Evolutionary conservation across 345 rosid species (phyloP), one percentile per base, ranked within the genome.

Genomic region (Lepidium africanum): DNA sequence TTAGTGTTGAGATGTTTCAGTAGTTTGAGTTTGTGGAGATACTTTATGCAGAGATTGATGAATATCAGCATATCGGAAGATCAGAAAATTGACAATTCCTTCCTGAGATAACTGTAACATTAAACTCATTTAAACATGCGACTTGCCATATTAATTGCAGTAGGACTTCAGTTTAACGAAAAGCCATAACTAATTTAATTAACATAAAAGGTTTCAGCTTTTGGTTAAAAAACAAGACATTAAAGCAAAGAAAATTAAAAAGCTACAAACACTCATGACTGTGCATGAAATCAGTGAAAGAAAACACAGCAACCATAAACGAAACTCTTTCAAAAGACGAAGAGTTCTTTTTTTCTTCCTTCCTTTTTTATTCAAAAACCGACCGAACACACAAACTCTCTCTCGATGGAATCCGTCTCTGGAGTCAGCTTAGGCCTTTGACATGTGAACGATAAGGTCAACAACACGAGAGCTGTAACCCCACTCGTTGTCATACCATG

Each of bases 401-500:
- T 14, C 33, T 32, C 23, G 35, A 5, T 30, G 16, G 2, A 30
- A 30, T 6, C 33, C 16, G 11, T 38, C 33, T 12, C 11, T 15
- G 27, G 32, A 7, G 41, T 41, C 30, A 65, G 30, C 62, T 54
- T 68, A 42, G 17, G 71, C 45, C 48, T 77, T 80, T 3, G 88
- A 73, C 69, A 81, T 81, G 72, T 86, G 88, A 19, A 21, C 48
- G 14, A 85, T 76, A 74, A 89, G 63, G 79, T 89, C 96, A 1
- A 89, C 72, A 2, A 89, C 92, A 37, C 96, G 92, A 37, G 86
- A 7, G 36, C 96, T 89, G 91, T 89, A 89, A 49, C 89, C 96
- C 88, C 81, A 78, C 41, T 89, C 96, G 14, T 89, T 87, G 84
- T 89, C 96, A 35, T 87, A 87, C 96, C 96, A 87, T 1, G 87